Evolutionary conservation across 2,329 filamentous ascomycete species (phyloP).

Genomic region (Fusarium graminum): DNA sequence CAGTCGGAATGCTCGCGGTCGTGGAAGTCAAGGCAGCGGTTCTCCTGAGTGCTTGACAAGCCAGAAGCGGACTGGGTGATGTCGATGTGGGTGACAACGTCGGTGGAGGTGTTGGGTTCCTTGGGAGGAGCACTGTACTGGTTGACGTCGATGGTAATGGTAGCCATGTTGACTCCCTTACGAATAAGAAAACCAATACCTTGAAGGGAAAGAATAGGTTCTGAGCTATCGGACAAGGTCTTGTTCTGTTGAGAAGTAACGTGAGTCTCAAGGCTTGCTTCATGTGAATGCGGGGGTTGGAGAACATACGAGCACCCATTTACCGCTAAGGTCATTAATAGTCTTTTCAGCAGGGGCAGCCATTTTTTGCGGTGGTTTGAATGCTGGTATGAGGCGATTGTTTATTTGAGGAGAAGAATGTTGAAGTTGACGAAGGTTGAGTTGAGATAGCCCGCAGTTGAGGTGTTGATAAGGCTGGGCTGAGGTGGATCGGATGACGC

Average conservation of each 20-base stretch:
- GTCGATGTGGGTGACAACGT: constrained; percentile 71
- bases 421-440: constrained; percentile 8
- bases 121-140: constrained; percentile 63
- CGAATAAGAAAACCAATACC: constrained; percentile 79
- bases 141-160: constrained; percentile 74
- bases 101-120: constrained; percentile 56
- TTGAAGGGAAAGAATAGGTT: constrained; percentile 78
- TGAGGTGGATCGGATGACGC: constrained; percentile 42
- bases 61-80: constrained; percentile 81
- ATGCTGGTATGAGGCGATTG: neutral
- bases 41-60: constrained; percentile 73
- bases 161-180: constrained; percentile 77
- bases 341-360: constrained; percentile 77
- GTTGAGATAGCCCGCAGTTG: neutral
- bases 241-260: constrained; percentile 73
- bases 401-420: neutral
- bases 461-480: constrained; percentile 20
- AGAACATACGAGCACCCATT: constrained; percentile 74
- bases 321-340: constrained; percentile 75
- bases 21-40: constrained; percentile 65
- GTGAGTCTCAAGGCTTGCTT: constrained; percentile 16
- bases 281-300: constrained; percentile 2
- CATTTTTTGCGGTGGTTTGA: constrained; percentile 63
- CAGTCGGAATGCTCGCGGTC: constrained; percentile 78
- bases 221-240: constrained; percentile 75